Evolutionary conservation across 192 early-diverging fungal genomes (phyloP).

Genomic region (Mortierella alpina): DNA sequence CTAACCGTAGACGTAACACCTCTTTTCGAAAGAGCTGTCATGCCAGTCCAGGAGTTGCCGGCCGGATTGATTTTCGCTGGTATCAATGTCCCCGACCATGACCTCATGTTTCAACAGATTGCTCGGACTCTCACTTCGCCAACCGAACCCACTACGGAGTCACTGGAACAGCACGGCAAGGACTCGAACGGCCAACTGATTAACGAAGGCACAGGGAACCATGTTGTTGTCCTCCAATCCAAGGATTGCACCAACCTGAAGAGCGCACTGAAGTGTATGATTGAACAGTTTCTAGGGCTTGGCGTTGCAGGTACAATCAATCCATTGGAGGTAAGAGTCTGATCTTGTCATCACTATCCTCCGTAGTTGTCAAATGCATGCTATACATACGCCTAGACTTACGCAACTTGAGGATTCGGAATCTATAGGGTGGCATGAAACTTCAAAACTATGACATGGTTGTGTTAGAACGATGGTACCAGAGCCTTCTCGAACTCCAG

Average conservation of each 20-base stretch:
- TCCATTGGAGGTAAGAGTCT: slow-evolving; percentile 47
- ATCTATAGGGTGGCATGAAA: slow-evolving; percentile 33
- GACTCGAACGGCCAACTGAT: neutral
- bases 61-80: slow-evolving; percentile 78
- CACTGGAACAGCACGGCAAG: neutral
- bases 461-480: slow-evolving; percentile 76
- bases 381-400: no score
- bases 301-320: slow-evolving; percentile 27
- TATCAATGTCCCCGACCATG: slow-evolving; percentile 83
- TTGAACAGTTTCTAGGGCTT: slow-evolving; percentile 72
- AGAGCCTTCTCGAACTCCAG: slow-evolving; percentile 25
- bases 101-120: slow-evolving; percentile 75
- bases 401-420: neutral
- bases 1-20: slow-evolving; percentile 9
- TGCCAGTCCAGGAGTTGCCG: slow-evolving; percentile 75
- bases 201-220: slow-evolving; percentile 20
- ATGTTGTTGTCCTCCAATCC: slow-evolving; percentile 76
- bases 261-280: slow-evolving; percentile 69
- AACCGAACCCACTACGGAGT: slow-evolving; percentile 17
- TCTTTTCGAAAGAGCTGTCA: slow-evolving; percentile 31
- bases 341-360: no score
- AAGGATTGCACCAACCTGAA: slow-evolving; percentile 75
- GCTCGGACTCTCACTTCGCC: slow-evolving; percentile 44
- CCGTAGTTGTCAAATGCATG: no score
- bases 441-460: slow-evolving; percentile 73